phyloP scores from a whole-genome alignment of 2,329 filamentous ascomycete species.

The Parastagonospora avenae region DNA sequence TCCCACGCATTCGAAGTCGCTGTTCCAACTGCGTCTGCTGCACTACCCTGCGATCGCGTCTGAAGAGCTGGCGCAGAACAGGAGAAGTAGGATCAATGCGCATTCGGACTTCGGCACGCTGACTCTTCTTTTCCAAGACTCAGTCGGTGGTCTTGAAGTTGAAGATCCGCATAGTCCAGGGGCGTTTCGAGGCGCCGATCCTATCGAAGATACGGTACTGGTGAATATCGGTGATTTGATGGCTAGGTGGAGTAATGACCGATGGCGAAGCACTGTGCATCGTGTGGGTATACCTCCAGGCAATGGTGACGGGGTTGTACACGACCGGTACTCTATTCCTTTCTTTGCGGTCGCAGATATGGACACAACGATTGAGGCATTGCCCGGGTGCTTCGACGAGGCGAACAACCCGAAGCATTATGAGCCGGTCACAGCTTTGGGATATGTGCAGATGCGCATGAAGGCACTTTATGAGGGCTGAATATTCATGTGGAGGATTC shows the following conservation, averaged over 20 bases:
- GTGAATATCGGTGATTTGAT: conserved; percentile 50
- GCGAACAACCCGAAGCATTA: conserved; percentile 43
- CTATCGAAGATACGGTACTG: conserved; percentile 40
- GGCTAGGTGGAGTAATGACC: conserved; percentile 47
- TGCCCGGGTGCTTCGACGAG: conserved; percentile 37
- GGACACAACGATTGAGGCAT: conserved; percentile 47
- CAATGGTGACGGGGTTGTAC: conserved; percentile 28
- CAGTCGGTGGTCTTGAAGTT: conserved; percentile 49
- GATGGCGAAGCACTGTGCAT: conserved; percentile 47
- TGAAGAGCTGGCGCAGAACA: conserved; percentile 24
- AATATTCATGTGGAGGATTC: not conserved
- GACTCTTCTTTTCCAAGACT: conserved; percentile 51
- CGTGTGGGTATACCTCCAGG: conserved; percentile 41
- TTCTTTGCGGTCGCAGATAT: conserved; percentile 49
- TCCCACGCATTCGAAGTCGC: conserved; percentile 27
- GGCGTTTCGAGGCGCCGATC: conserved; percentile 34
- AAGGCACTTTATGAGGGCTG: conserved; percentile 16
- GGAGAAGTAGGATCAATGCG: conserved; percentile 44
- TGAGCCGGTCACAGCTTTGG: conserved; percentile 46
- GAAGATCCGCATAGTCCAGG: conserved; percentile 33
- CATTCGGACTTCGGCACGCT: conserved; percentile 52
- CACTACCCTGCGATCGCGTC: conserved; percentile 47
- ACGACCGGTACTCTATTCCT: conserved; percentile 48
- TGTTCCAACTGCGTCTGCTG: conserved; percentile 45
- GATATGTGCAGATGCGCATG: conserved; percentile 37